phyloP scores from a whole-genome alignment of 139 green algal genomes.

The Diplosphaera chodatii region DNA sequence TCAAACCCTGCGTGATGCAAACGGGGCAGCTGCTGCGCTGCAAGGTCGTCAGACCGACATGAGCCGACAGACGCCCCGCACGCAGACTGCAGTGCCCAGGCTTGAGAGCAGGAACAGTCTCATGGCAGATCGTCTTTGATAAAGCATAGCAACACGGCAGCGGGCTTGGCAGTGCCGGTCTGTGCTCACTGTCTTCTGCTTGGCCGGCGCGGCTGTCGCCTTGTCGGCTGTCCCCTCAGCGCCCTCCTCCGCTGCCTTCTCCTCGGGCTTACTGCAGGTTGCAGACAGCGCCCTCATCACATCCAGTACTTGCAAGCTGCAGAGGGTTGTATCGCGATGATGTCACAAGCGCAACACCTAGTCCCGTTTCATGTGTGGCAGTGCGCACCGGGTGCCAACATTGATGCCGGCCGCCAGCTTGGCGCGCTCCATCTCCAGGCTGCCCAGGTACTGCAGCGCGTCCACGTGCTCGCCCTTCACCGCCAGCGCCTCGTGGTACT shows the following conservation, averaged over 20 bases:
- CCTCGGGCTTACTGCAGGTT: slow-evolving; percentile 4
- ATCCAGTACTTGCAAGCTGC: not conserved
- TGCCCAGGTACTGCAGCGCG: slow-evolving; percentile 32
- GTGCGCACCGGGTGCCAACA: not conserved
- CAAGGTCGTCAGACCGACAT: too few relatives aligned
- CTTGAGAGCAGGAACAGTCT: too few relatives aligned
- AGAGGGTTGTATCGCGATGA: too few relatives aligned
- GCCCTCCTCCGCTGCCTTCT: slow-evolving; percentile 1
- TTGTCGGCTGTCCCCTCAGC: slow-evolving; percentile 7
- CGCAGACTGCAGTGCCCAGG: too few relatives aligned
- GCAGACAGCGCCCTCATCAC: not conserved
- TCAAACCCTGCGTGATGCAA: too few relatives aligned
- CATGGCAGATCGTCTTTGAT: too few relatives aligned
- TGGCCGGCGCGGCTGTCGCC: not conserved
- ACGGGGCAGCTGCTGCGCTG: too few relatives aligned
- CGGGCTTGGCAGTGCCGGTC: too few relatives aligned
- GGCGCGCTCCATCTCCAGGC: slow-evolving; percentile 52
- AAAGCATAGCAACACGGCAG: too few relatives aligned
- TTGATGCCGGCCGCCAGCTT: slow-evolving; percentile 35
- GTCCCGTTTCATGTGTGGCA: too few relatives aligned
- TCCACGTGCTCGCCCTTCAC: slow-evolving; percentile 61
- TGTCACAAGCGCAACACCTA: too few relatives aligned
- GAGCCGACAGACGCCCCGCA: too few relatives aligned
- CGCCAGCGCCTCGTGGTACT: slow-evolving; percentile 60
- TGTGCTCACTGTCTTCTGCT: not conserved